Evolutionary conservation across 139 green algal species (phyloP), one percentile per base, ranked within the genome.

Genomic region (Marvania coccoides): DNA sequence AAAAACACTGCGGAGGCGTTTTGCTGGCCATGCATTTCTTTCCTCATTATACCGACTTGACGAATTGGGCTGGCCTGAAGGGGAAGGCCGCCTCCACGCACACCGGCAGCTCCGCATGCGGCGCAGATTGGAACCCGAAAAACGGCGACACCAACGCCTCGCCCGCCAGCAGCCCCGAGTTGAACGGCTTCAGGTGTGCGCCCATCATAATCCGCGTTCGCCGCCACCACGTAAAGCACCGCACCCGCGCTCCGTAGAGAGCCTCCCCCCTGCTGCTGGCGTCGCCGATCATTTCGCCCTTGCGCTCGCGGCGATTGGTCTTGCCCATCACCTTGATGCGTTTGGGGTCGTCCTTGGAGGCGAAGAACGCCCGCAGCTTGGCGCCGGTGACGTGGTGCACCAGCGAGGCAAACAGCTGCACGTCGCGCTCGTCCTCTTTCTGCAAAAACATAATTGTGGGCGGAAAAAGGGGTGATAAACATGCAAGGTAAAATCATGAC

Each of bases 61-160:
- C n/a, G n/a, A n/a, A n/a, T n/a, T n/a, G n/a, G n/a, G n/a, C n/a
- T n/a, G n/a, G n/a, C n/a, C n/a, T n/a, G 57, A 64, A 64, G 26
- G 71, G 71, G 57, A 78, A 78, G 0, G 58, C 71, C 5, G 30
- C 12, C 6, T 62, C 63, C 24, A 67, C 39, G 19, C 54, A 69
- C 14, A 73, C 71, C 7, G 71, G 71, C 39, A 73, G 40, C 54
- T 51, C 37, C 26, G 70, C 70, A 23, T 67, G 53, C 26, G 36
- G 53, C 24, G 57, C 64, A 2, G 31, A 38, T 30, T 29, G 40
- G 12, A 14, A 26, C 23, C 64, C 64, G 29, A 83, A 83, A 51
- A 83, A 83, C 9, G 76, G 76, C 14, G 73, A 59, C 8, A 57
- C 40, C 24, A 83, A 64, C n/a, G 76, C 76, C 45, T 83, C 73